phyloP scores from a whole-genome alignment of 1,284 basidiomycete species.

The Amylostereum chailletii region DNA sequence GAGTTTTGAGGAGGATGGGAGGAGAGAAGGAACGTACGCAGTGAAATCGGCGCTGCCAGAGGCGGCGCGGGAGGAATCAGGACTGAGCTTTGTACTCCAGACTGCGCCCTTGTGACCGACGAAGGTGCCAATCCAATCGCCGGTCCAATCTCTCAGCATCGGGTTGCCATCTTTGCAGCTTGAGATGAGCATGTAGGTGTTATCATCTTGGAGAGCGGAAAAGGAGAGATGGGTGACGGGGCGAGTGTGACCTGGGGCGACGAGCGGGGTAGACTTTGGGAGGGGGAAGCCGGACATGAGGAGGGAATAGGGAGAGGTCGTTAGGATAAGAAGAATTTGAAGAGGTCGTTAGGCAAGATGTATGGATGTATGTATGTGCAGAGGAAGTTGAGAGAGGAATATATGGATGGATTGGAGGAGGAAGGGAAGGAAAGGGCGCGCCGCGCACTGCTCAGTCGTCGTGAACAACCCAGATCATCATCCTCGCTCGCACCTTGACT shows the following conservation, averaged over 20 bases:
- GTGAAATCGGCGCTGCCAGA: conserved; percentile 97
- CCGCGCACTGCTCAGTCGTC: conserved; percentile 9
- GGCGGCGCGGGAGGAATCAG: conserved; percentile 78
- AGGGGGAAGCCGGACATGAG: conserved; percentile 24
- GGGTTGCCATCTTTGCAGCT: conserved; percentile 97
- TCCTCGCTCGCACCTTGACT: too few relatives aligned
- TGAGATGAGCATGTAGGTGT: conserved; percentile 82
- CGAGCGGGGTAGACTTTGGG: conserved; percentile 64
- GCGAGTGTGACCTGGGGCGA: conserved; percentile 74
- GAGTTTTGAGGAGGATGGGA: too few relatives aligned
- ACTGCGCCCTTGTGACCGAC: conserved; percentile 98
- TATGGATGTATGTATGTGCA: too few relatives aligned
- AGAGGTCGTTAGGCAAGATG: too few relatives aligned
- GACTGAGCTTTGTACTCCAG: conserved; percentile 93
- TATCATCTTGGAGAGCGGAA: conserved; percentile 76
- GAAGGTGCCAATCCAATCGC: conserved; percentile 99
- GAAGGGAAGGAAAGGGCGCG: conserved; percentile 6
- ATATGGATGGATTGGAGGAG: conserved; percentile 7
- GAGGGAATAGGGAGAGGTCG: conserved; percentile 1
- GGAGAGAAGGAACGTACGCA: conserved; percentile 53
- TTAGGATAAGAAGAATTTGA: conserved; percentile 13
- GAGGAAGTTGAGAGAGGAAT: conserved; percentile 3
- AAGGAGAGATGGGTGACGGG: conserved; percentile 94
- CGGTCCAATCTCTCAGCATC: conserved; percentile 94
- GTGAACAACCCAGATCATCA: too few relatives aligned